Evolutionary conservation across 208 protist genomes (phyloP), one percentile per base, ranked within the genome.

Genomic region (Histomonas meleagridis): DNA sequence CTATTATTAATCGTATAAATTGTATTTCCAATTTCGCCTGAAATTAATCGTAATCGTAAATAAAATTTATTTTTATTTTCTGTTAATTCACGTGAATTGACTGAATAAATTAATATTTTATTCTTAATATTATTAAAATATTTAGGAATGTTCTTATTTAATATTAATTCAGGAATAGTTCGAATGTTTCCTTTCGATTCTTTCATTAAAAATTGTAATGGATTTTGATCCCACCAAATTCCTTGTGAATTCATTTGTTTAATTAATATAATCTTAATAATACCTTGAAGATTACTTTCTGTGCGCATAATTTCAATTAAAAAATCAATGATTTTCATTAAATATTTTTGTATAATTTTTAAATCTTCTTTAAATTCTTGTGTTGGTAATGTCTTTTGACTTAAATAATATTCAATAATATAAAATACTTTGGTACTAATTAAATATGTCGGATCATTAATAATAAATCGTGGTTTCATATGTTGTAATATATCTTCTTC

Each of bases 281-380:
- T 46, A 26, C 26, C 76, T 5, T 86, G 43, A 5, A 86, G 5
- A 3, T 86, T 46, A 26, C 46, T 28, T 38, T 46, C 4, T 43
- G 46, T 38, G 0, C 46, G 46, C 0, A 14, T 18, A 7, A 86
- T 32, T 55, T 86, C 76, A 51, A 48, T 32, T 26, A 92, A 92
- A 35, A 38, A 76, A 9, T 43, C 62, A 43, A 62, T 26, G 14
- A 99, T 94, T 94, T 98, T 96, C 40, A 98, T 94, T 49, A 96
- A 92, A 93, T 99, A 97, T 94, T 99, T 98, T 32, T 99, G 95
- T 10, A 98, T 97, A 9, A 96, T 96, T 93, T 97, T 98, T 62
- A 96, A 96, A 94, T 99, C 98, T 3, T 98, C 99, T 65, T 96
- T 92, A 94, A 99, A 99, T 94, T 99, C 98, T 1, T 95, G 94